These are phyloP conservation scores for Populus ilicifolia DNA, from an alignment of 345 rosid genomes.

Conservation along the genomic window DNA sequence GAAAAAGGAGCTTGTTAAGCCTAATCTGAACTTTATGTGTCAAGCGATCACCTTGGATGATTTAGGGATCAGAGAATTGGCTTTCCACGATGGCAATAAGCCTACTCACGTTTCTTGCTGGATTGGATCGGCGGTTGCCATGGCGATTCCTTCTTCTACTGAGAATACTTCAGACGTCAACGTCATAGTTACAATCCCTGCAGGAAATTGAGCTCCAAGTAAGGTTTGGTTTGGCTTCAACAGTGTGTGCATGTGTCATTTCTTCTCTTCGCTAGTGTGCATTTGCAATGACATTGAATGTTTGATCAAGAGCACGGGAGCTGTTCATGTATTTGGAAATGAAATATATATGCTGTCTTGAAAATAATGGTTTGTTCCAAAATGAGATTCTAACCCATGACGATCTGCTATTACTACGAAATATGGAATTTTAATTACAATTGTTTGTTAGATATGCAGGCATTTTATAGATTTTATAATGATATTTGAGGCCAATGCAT, in stretches of 20 bases:
- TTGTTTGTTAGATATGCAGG: too few species aligned
- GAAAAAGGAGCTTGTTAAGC: slow-evolving; percentile 13
- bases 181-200: slow-evolving; percentile 38
- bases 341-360: too few species aligned
- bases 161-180: slow-evolving; percentile 7
- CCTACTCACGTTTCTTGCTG: slow-evolving; percentile 42
- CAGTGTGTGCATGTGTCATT: neutral
- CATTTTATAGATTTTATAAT: too few species aligned
- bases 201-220: neutral
- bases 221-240: neutral
- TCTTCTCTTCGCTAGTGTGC: too few species aligned
- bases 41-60: slow-evolving; percentile 29
- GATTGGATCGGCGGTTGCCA: slow-evolving; percentile 36
- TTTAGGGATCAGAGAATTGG: slow-evolving; percentile 28
- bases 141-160: slow-evolving; percentile 29
- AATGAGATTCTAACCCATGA: too few species aligned
- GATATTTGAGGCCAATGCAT: too few species aligned
- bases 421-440: too few species aligned
- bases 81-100: slow-evolving; percentile 36
- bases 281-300: too few species aligned
- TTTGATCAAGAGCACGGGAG: too few species aligned
- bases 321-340: too few species aligned
- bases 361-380: too few species aligned
- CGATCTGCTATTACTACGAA: too few species aligned
- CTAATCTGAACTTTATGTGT: neutral